phyloP scores from a whole-genome alignment of 2,329 filamentous ascomycete genomes.

The Alternaria consortialis region DNA sequence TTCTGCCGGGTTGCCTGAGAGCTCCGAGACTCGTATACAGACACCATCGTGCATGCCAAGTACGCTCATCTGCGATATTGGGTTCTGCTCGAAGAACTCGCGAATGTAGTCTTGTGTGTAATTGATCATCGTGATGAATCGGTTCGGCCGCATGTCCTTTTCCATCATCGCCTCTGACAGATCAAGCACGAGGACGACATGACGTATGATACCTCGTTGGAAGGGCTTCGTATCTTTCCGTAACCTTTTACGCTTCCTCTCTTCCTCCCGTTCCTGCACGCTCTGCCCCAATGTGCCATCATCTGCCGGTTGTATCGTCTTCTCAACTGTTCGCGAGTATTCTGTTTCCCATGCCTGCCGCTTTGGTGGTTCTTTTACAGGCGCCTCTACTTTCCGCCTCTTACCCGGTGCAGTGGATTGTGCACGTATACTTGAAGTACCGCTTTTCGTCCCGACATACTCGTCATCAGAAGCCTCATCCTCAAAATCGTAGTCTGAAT shows the following conservation, averaged over 20 bases:
- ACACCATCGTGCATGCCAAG: slow-evolving; percentile 93
- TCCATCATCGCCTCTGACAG: slow-evolving; percentile 93
- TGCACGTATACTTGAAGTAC: slow-evolving; percentile 35
- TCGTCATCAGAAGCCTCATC: slow-evolving; percentile 72
- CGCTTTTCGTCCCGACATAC: slow-evolving; percentile 56
- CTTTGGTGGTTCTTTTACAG: slow-evolving; percentile 47
- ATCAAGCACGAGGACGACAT: slow-evolving; percentile 89
- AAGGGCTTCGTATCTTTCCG: slow-evolving; percentile 93
- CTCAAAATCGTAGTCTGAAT: slow-evolving; percentile 77
- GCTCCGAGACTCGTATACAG: slow-evolving; percentile 83
- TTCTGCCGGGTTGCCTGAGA: slow-evolving; percentile 89
- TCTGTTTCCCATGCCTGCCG: slow-evolving; percentile 59
- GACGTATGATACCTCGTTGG: slow-evolving; percentile 97
- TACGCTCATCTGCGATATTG: slow-evolving; percentile 93
- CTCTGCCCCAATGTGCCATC: slow-evolving; percentile 78
- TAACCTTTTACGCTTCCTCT: slow-evolving; percentile 80
- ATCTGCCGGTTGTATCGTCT: slow-evolving; percentile 63
- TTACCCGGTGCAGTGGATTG: slow-evolving; percentile 30
- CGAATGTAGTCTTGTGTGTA: slow-evolving; percentile 88
- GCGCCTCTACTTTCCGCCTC: slow-evolving; percentile 29
- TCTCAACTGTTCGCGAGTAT: slow-evolving; percentile 63
- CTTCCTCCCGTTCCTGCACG: slow-evolving; percentile 78
- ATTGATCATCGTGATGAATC: slow-evolving; percentile 81
- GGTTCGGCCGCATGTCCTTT: slow-evolving; percentile 90
- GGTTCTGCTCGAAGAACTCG: slow-evolving; percentile 98